These are phyloP conservation scores for Eimeria zaria DNA, from an alignment of 169 alveolate species.

Conservation along the genomic window DNA sequence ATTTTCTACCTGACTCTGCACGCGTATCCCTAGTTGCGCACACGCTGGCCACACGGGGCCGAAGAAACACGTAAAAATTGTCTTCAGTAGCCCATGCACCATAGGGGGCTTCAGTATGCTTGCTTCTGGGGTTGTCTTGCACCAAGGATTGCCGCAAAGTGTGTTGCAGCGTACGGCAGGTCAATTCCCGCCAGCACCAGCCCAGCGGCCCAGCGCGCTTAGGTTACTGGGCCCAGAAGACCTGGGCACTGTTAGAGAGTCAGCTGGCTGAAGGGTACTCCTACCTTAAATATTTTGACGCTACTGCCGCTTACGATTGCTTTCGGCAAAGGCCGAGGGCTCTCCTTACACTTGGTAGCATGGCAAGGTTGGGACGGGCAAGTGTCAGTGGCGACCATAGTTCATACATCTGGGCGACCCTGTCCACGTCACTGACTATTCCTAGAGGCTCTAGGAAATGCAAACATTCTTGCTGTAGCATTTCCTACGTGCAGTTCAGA, in stretches of 20 bases:
- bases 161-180: background rate
- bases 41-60: background rate
- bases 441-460: too few species aligned
- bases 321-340: background rate
- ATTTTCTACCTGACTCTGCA: background rate
- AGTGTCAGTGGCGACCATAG: background rate
- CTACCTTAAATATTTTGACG: background rate
- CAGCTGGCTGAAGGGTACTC: background rate
- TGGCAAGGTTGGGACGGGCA: background rate
- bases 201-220: background rate
- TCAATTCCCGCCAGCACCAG: background rate
- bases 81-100: background rate
- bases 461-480: too few species aligned
- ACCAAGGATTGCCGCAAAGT: background rate
- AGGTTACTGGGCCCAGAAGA: background rate
- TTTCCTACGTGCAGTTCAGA: too few species aligned
- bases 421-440: background rate
- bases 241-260: background rate
- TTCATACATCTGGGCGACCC: background rate
- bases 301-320: background rate
- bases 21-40: background rate
- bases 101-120: background rate
- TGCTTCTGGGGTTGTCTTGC: background rate
- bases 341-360: background rate
- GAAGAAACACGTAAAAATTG: background rate